Conservation (phyloP, 768 basidiomycete species). For the Lactarius tabidus region DNA sequence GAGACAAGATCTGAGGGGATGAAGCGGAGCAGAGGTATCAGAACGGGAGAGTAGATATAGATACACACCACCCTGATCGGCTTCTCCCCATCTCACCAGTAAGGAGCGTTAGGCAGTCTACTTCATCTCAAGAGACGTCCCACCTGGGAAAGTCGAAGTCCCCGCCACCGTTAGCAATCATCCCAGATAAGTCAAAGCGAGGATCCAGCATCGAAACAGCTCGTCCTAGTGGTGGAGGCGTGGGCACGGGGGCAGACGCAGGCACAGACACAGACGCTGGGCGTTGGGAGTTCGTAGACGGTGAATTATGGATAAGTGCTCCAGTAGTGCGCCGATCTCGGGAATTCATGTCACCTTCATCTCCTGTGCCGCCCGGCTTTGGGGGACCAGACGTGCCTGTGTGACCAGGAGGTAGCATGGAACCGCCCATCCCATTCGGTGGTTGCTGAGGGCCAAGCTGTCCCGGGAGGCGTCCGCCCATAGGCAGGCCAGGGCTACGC, state of each 20-base stretch:
- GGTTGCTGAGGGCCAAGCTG: constrained; percentile 17
- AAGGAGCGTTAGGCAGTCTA: not conserved
- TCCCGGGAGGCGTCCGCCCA: constrained; percentile 9
- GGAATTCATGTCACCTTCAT: constrained; percentile 21
- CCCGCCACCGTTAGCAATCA: constrained; percentile 6
- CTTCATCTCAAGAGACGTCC: constrained; percentile 10
- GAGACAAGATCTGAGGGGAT: not conserved
- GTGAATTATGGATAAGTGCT: constrained; percentile 12
- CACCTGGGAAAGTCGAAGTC: constrained; percentile 15
- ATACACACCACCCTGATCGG: not conserved
- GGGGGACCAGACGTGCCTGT: constrained; percentile 21
- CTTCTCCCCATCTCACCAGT: not conserved
- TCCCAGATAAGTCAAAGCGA: constrained; percentile 13
- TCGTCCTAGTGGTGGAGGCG: not conserved
- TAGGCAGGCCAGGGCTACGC: constrained; percentile 2
- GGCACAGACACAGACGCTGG: constrained; percentile 18
- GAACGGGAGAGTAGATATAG: not conserved
- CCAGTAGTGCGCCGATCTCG: constrained; percentile 14
- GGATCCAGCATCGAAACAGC: constrained; percentile 4
- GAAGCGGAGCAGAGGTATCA: not conserved
- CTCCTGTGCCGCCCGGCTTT: constrained; percentile 23
- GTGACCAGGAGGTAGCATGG: constrained; percentile 29
- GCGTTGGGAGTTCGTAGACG: constrained; percentile 17
- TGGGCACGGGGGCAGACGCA: too few relatives aligned
- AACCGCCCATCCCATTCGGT: constrained; percentile 19